These are phyloP conservation scores for Trametes polyzona DNA, from an alignment of 1,284 basidiomycete genomes.

Conservation along the genomic window DNA sequence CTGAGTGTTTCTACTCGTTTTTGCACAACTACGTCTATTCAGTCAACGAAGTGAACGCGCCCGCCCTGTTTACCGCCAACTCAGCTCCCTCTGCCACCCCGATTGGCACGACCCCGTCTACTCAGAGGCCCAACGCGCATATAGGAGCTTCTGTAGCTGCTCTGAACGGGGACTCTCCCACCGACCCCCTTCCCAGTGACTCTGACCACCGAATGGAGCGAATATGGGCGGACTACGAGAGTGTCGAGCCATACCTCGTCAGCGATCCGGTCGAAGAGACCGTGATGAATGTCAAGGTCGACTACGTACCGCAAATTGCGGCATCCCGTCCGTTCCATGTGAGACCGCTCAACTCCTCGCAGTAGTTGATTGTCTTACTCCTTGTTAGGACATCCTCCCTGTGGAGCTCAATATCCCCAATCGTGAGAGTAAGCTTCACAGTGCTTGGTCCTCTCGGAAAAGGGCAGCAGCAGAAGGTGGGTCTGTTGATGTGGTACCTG, in stretches of 20 bases:
- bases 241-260: constrained; percentile 71
- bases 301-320: constrained; percentile 46
- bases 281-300: constrained; percentile 56
- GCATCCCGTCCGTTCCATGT: constrained; percentile 68
- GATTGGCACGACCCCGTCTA: constrained; percentile 14
- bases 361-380: not conserved
- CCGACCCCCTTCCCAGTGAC: constrained; percentile 65
- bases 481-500: constrained; percentile 29
- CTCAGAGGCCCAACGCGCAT: constrained; percentile 18
- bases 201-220: constrained; percentile 79
- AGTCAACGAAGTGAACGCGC: constrained; percentile 68
- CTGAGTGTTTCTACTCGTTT: constrained; percentile 93
- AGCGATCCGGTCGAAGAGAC: constrained; percentile 50
- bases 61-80: constrained; percentile 47
- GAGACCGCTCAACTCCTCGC: not conserved
- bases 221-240: constrained; percentile 83
- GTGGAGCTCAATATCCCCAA: constrained; percentile 78
- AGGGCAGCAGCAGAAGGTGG: constrained; percentile 71
- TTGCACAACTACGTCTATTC: constrained; percentile 88
- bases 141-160: constrained; percentile 9
- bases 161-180: constrained; percentile 32
- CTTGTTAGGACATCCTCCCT: constrained; percentile 70
- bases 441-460: constrained; percentile 43
- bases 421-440: constrained; percentile 57
- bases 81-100: constrained; percentile 33